Base-by-base conservation (phyloP, 108 stramenopile genomes). In the Pseudonitzschia pungens region DNA sequence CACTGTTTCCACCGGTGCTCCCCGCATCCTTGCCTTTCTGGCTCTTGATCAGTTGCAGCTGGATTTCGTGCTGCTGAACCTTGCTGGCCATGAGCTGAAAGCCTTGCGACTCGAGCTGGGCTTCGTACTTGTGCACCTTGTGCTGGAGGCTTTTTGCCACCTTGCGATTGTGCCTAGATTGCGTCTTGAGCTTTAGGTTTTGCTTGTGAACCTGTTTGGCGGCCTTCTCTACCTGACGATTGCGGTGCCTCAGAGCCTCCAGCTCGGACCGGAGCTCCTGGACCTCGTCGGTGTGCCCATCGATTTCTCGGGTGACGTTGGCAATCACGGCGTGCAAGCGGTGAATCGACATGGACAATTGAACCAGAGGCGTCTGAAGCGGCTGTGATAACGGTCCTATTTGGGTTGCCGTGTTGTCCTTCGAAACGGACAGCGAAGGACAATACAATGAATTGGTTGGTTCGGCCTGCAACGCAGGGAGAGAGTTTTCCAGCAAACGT, bases 171-270 rank as follows among this genome's bases (percentile, higher is more conserved):
- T 53, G 40, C 53, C 52, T 36, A 32, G 70, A 27, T 54, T 77
- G 71, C 32, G 74, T 45, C 54, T 71, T 75, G 36, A 84, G 73
- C 43, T 77, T 80, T 20, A 63, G 55, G 40, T 80, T 84, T 51
- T 52, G 66, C 10, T 31, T 32, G 36, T 77, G 69, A n/a, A 84
- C 42, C 48, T 77, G 77, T 21, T 64, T n/a, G 7, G 76, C 63
- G 21, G 68, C 79, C 42, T 27, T 28, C 59, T 84, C 76, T 4
- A 80, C 52, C 42, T 75, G 40, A 1, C 41, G 43, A 31, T 67
- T 75, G 26, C 72, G 76, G 22, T 69, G 15, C 27, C 48, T 62
- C 50, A 29, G 56, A 15, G 44, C 50, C 32, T 28, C 28, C 10
- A 74, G 56, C 27, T 65, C 22, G 4, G 53, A 29, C 42, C 71